A percentile compares a stretch with the other conserved stretches of the same genome.
Evolutionary conservation across 2,329 filamentous ascomycete genomes (phyloP).

Genomic region (Seiridium cupressi): DNA sequence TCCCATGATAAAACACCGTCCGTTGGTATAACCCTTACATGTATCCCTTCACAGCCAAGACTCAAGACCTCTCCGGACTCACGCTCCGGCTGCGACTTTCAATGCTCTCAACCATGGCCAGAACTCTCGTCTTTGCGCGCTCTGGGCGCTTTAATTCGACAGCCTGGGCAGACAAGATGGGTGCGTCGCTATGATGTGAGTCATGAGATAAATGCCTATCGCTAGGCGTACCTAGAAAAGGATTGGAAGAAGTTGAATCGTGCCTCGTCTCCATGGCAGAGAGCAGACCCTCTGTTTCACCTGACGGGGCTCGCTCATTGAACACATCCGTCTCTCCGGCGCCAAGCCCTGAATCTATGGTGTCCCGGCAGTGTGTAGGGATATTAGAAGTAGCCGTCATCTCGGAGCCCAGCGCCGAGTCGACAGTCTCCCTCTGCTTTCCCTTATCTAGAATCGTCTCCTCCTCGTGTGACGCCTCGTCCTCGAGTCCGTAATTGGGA

Average conservation of each 20-base stretch:
- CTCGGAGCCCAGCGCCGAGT: slow-evolving; percentile 9
- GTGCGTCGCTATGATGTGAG: slow-evolving; percentile 32
- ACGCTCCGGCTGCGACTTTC: slow-evolving; percentile 44
- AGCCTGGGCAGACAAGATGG: slow-evolving; percentile 40
- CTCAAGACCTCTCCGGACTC: slow-evolving; percentile 30
- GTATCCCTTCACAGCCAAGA: not conserved
- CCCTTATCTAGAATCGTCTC: slow-evolving; percentile 8
- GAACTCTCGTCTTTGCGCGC: slow-evolving; percentile 43
- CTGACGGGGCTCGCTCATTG: not conserved
- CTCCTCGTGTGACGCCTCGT: not conserved
- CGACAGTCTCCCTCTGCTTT: slow-evolving; percentile 8
- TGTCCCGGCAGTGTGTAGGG: slow-evolving; percentile 1
- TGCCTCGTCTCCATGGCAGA: not conserved
- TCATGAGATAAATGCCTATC: slow-evolving; percentile 24
- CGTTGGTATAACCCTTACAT: not conserved
- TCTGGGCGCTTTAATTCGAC: slow-evolving; percentile 33
- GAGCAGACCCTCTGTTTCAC: not conserved
- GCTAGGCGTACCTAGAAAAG: slow-evolving; percentile 17
- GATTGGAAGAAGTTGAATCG: not conserved
- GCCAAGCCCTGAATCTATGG: slow-evolving; percentile 7
- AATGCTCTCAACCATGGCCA: slow-evolving; percentile 55
- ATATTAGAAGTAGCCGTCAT: slow-evolving; percentile 18
- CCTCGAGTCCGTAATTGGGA: not conserved
- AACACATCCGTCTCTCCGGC: slow-evolving; percentile 16
- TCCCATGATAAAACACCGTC: not conserved